A percentile compares a stretch with the other conserved stretches of the same genome.
phyloP scores from a whole-genome alignment of 2,329 filamentous ascomycete genomes.

The Colletotrichum sidae region DNA sequence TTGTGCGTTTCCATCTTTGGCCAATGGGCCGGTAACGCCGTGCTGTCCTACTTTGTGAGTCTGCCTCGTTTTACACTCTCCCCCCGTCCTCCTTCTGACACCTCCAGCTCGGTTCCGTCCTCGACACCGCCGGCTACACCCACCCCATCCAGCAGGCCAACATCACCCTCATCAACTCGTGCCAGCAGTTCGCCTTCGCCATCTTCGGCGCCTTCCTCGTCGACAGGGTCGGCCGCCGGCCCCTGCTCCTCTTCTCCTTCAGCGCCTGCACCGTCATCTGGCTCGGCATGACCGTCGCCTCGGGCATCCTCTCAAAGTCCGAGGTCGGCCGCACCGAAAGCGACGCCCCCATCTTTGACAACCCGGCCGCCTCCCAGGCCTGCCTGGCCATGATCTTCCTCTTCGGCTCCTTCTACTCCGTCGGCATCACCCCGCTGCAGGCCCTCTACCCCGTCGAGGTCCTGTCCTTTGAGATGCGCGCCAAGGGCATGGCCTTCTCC shows the following conservation, averaged over 20 bases:
- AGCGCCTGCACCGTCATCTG: constrained; percentile 61
- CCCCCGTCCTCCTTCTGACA: too few relatives aligned
- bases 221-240: constrained; percentile 63
- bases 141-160: constrained; percentile 54
- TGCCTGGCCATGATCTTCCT: constrained; percentile 66
- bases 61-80: too few relatives aligned
- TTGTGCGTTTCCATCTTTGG: constrained; percentile 56
- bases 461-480: constrained; percentile 60
- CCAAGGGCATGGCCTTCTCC: constrained; percentile 61
- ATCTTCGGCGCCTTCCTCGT: constrained; percentile 62
- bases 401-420: constrained; percentile 63
- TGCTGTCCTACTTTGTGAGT: constrained; percentile 56
- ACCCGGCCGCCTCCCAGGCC: constrained; percentile 55
- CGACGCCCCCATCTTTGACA: constrained; percentile 44
- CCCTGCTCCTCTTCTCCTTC: constrained; percentile 63
- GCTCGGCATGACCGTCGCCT: constrained; percentile 61
- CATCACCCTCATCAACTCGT: constrained; percentile 64
- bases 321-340: constrained; percentile 44
- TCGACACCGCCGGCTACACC: constrained; percentile 62
- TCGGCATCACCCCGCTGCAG: constrained; percentile 51
- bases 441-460: constrained; percentile 60
- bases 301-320: constrained; percentile 50
- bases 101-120: constrained; percentile 52
- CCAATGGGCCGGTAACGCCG: constrained; percentile 58
- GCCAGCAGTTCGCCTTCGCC: constrained; percentile 61